Percentiles rank a stretch among this genome's conserved stretches.
These are phyloP conservation scores for Nepenthes mirabilis DNA, from an alignment of 148 eudicot genomes.

Conservation along the genomic window DNA sequence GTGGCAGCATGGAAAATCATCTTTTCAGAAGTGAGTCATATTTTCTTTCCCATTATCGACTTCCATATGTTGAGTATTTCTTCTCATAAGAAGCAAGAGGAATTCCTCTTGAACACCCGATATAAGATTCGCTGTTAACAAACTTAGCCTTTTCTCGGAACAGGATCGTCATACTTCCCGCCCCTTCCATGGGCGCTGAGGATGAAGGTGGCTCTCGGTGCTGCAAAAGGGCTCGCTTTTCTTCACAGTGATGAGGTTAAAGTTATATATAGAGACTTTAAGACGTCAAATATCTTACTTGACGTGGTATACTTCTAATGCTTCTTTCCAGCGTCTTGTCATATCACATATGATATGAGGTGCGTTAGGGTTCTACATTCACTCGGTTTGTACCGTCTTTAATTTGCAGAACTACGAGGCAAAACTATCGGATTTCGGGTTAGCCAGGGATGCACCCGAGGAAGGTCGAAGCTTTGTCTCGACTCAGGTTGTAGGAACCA, in stretches of 20 bases:
- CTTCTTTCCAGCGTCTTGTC: neutral
- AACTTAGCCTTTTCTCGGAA: neutral
- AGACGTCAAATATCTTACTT: neutral
- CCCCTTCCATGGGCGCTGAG: neutral
- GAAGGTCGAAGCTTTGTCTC: conserved; percentile 36
- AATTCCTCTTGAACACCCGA: neutral
- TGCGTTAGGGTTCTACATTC: neutral
- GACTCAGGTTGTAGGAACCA: conserved; percentile 37
- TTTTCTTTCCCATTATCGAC: neutral
- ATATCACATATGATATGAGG: neutral
- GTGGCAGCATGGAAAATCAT: conserved; percentile 2
- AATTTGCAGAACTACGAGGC: conserved; percentile 28
- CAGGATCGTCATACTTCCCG: neutral
- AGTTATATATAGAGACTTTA: conserved; percentile 1
- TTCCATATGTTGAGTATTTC: neutral
- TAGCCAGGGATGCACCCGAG: conserved; percentile 40
- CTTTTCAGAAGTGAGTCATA: conserved; percentile 1
- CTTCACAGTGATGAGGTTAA: conserved; percentile 1
- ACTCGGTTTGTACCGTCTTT: neutral
- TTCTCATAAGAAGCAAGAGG: neutral
- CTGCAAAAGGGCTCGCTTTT: conserved; percentile 2
- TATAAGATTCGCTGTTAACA: neutral
- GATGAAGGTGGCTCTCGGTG: conserved; percentile 1
- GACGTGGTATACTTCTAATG: neutral
- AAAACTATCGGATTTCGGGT: conserved; percentile 38